Percentiles rank a stretch among this genome's conserved stretches.
These are phyloP conservation scores for Colletotrichum neosansevieriae DNA, from an alignment of 2,329 filamentous ascomycete species.

Conservation along the genomic window DNA sequence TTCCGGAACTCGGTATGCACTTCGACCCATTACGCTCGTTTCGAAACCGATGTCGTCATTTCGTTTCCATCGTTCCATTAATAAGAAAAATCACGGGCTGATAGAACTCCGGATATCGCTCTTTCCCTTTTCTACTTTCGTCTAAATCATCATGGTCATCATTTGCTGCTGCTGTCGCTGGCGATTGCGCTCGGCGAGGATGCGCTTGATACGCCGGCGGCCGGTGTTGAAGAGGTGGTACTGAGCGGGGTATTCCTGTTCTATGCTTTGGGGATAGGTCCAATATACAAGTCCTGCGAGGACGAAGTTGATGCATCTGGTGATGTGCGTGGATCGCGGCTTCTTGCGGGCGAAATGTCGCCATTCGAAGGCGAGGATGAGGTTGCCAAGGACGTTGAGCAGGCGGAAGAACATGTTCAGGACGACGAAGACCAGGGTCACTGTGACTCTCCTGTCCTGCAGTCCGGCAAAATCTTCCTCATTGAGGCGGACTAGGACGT, in stretches of 20 bases:
- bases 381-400: constrained; percentile 54
- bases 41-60: background rate
- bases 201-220: constrained; percentile 35
- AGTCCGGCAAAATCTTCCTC: constrained; percentile 11
- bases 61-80: background rate
- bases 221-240: constrained; percentile 38
- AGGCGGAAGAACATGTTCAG: constrained; percentile 56
- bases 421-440: constrained; percentile 50
- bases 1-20: background rate
- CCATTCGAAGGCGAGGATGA: constrained; percentile 53
- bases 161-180: constrained; percentile 33
- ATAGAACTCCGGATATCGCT: background rate
- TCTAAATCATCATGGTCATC: constrained; percentile 33
- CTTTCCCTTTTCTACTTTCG: background rate
- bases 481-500: constrained; percentile 40
- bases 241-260: constrained; percentile 51
- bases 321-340: constrained; percentile 40
- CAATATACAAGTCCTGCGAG: constrained; percentile 53
- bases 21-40: constrained; percentile 4
- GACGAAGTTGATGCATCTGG: constrained; percentile 44
- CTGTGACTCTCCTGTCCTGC: constrained; percentile 41
- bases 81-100: background rate
- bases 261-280: constrained; percentile 56
- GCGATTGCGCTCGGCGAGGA: constrained; percentile 34
- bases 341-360: constrained; percentile 53